Evolutionary conservation across 2,329 filamentous ascomycete species (phyloP), one percentile per base, ranked within the genome.

Genomic region (Fusarium protoensiforme): DNA sequence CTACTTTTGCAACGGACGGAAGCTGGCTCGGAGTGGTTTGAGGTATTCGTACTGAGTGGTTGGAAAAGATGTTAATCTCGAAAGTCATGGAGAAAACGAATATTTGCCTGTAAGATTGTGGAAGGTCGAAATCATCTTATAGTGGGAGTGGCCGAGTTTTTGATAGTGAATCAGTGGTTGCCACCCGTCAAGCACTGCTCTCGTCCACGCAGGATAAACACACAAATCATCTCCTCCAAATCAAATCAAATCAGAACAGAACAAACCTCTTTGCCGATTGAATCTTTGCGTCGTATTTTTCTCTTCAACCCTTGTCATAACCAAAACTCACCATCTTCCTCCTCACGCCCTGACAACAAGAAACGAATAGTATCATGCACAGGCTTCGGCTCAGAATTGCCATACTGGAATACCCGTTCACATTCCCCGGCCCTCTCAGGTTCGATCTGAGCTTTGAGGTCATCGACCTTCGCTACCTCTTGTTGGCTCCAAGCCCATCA

Each of bases 1-100:
- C 56, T 67, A 66, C 43, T 31, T 69, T 9, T 43, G 64, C 46
- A 69, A 72, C 38, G 68, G 61, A 8, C 58, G 65, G 5, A 64
- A 65, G 35, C 58, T 71, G 18, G 48, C 68, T 24, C 57, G 65
- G 3, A 58, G 61, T 31, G 68, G 68, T 1, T 33, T 71, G 33
- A 63, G 39, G 24, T 68, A 65, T 39, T 63, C 31, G 41, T 68
- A 71, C 29, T 68, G 14, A 14, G 35, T 54, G 29, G 22, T 13
- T 24, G 11, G n/a, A 54, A 35, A 9, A 22, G 0, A 4, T 13
- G 16, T 53, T 51, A 10, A 6, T 31, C 10, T 51, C 10, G 0
- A 13, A 0, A n/a, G 46, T 4, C 18, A 31, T 13, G 0, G 1
- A 1, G 18, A 5, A 11, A 5, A 10, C 22, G n/a, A 7, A 10